Conservation (phyloP, 495 filamentous ascomycete species). For the Talaromyces ruber region DNA sequence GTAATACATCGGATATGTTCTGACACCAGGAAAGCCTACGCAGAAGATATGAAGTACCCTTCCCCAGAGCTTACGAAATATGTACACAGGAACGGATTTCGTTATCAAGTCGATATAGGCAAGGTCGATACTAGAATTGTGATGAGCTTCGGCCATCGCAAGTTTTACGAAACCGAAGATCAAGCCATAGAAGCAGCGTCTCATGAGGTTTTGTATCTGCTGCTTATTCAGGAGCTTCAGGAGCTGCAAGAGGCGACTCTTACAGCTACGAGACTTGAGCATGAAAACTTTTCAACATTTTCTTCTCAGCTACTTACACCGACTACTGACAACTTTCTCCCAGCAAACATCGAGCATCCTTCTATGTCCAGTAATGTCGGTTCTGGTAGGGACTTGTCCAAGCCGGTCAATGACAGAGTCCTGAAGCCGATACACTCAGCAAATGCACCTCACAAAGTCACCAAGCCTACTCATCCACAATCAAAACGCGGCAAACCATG, state of each 20-base stretch:
- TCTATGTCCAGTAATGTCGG: neutral
- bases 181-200: constrained; percentile 21
- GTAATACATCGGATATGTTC: neutral
- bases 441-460: neutral
- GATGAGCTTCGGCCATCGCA: constrained; percentile 10
- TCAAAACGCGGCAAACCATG: neutral
- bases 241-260: neutral
- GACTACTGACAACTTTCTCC: neutral
- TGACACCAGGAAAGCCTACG: neutral
- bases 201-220: constrained; percentile 17
- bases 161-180: constrained; percentile 11
- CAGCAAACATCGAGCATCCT: neutral
- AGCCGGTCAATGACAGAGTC: neutral
- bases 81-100: constrained; percentile 9
- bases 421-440: neutral
- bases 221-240: constrained; percentile 10
- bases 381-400: neutral
- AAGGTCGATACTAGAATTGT: constrained; percentile 11
- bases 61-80: constrained; percentile 16
- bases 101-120: constrained; percentile 17
- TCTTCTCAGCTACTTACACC: neutral
- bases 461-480: neutral
- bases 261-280: neutral
- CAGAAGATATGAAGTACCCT: neutral
- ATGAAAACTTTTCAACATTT: neutral